Percentiles rank a stretch among this genome's conserved stretches.
phyloP scores from a whole-genome alignment of 1,284 basidiomycete species.

The Cryptococcus sp. region DNA sequence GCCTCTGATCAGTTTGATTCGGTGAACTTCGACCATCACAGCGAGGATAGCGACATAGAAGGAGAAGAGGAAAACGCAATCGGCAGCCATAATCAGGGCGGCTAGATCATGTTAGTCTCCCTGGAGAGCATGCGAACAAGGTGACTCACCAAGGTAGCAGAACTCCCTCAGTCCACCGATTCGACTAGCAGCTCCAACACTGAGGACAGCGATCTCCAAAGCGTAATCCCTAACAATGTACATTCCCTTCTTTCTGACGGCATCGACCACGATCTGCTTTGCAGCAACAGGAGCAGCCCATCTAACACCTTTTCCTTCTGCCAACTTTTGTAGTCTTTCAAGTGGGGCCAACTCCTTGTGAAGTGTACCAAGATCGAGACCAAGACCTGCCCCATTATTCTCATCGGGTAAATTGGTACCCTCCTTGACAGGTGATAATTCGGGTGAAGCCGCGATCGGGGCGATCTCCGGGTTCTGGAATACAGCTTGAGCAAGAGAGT shows the following conservation, averaged over 20 bases:
- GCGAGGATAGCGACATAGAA: constrained; percentile 85
- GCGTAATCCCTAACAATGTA: constrained; percentile 88
- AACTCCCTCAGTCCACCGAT: constrained; percentile 91
- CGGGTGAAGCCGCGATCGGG: constrained; percentile 51
- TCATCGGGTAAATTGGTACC: constrained; percentile 20
- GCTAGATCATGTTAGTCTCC: constrained; percentile 16
- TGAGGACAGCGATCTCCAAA: constrained; percentile 83
- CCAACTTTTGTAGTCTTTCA: constrained; percentile 44
- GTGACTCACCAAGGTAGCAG: constrained; percentile 69
- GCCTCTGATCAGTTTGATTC: constrained; percentile 57
- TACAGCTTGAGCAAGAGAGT: constrained; percentile 82
- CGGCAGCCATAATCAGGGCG: constrained; percentile 75
- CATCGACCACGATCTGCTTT: constrained; percentile 76
- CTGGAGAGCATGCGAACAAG: background rate
- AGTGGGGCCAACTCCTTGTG: constrained; percentile 45
- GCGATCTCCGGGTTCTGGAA: constrained; percentile 75
- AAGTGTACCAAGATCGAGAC: constrained; percentile 40
- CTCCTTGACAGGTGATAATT: constrained; percentile 19
- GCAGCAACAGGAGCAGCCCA: constrained; percentile 61
- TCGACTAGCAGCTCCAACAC: constrained; percentile 78
- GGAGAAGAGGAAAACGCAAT: constrained; percentile 83
- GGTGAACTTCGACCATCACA: constrained; percentile 83
- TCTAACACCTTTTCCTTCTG: constrained; percentile 48
- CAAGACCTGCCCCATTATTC: constrained; percentile 22
- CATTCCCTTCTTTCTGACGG: constrained; percentile 71